These are phyloP conservation scores for Glutinoglossum americanum DNA, from an alignment of 495 filamentous ascomycete genomes.

Conservation along the genomic window DNA sequence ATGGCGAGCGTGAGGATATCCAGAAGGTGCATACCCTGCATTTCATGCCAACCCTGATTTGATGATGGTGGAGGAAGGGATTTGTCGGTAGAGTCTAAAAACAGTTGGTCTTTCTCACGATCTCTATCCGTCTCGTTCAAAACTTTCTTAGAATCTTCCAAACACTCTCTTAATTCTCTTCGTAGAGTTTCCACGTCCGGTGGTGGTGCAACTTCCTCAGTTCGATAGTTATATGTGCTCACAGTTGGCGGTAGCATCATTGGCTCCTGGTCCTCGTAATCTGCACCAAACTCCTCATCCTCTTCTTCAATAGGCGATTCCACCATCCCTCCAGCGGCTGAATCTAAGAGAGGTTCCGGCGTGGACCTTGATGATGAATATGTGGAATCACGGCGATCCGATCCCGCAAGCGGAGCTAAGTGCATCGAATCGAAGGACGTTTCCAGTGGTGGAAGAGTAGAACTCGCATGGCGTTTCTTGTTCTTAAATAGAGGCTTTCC, in stretches of 20 bases:
- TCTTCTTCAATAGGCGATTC: constrained; percentile 37
- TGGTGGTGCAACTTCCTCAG: constrained; percentile 67
- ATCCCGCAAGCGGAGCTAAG: neutral
- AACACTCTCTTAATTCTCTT: constrained; percentile 43
- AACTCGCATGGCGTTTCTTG: constrained; percentile 22
- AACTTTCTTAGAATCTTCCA: constrained; percentile 42
- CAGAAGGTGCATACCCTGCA: constrained; percentile 77
- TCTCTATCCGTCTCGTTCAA: constrained; percentile 22
- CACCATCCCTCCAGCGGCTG: constrained; percentile 6
- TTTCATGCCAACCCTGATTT: constrained; percentile 50
- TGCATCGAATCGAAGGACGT: neutral
- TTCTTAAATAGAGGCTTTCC: constrained; percentile 32
- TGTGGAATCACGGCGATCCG: constrained; percentile 11
- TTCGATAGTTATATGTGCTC: constrained; percentile 81
- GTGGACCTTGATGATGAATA: constrained; percentile 16
- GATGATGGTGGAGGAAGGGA: constrained; percentile 8
- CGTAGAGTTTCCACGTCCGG: constrained; percentile 62
- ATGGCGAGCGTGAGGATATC: constrained; percentile 88
- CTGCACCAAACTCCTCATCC: constrained; percentile 31
- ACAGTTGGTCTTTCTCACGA: constrained; percentile 13
- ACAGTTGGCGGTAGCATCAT: constrained; percentile 85
- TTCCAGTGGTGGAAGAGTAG: constrained; percentile 7
- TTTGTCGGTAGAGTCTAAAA: constrained; percentile 2
- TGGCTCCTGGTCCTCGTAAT: constrained; percentile 36
- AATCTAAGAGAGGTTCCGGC: constrained; percentile 12